These are phyloP conservation scores for Hanseniaspora pseudoguilliermondii DNA, from an alignment of 805 yeast species.

Conservation along the genomic window DNA sequence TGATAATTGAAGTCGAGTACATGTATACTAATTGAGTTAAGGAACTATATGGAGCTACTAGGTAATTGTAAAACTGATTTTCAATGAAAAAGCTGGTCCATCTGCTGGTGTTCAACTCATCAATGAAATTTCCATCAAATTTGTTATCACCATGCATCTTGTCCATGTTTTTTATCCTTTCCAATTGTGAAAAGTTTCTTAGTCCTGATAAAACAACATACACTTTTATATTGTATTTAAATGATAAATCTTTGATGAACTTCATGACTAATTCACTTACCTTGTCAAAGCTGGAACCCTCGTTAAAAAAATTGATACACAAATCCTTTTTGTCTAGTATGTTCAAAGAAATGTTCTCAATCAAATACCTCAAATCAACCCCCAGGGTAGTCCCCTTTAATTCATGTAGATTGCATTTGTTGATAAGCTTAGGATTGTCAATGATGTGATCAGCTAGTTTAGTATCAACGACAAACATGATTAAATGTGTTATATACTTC, in stretches of 20 bases:
- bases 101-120: conserved; percentile 17
- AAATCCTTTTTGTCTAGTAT: neutral
- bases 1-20: conserved; percentile 42
- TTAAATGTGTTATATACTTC: neutral
- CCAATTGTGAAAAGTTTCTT: conserved; percentile 3
- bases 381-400: neutral
- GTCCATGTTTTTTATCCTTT: neutral
- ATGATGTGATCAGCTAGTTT: neutral
- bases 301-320: neutral
- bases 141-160: conserved; percentile 2
- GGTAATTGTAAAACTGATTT: conserved; percentile 41
- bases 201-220: conserved; percentile 4
- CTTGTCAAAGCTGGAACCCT: neutral
- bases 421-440: neutral
- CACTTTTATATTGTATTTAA: neutral
- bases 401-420: neutral
- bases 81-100: conserved; percentile 46
- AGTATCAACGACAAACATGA: conserved; percentile 1
- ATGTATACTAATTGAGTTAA: conserved; percentile 70
- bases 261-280: neutral
- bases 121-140: neutral
- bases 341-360: neutral
- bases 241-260: neutral
- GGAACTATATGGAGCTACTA: conserved; percentile 73
- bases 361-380: conserved; percentile 1